These are phyloP conservation scores for Nicotiana attenuata DNA, from an alignment of 257 asterid genomes.

Conservation along the genomic window DNA sequence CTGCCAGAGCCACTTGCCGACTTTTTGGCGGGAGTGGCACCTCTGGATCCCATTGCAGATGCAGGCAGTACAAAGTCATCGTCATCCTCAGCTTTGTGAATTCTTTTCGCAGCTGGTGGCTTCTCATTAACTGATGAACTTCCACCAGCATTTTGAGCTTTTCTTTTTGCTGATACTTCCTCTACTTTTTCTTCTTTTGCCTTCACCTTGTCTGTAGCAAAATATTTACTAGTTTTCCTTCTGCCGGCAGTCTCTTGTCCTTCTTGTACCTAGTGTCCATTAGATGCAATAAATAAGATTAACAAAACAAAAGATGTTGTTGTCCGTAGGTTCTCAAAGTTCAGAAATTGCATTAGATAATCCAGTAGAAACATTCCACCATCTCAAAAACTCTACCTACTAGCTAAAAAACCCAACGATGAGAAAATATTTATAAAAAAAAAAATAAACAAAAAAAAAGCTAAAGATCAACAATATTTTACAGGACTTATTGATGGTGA, in stretches of 20 bases:
- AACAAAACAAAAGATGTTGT: neutral
- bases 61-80: slow-evolving; percentile 62
- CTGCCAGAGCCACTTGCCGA: slow-evolving; percentile 64
- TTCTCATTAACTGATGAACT: slow-evolving; percentile 32
- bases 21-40: slow-evolving; percentile 59
- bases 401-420: neutral
- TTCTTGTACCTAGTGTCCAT: slow-evolving; percentile 41
- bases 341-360: neutral
- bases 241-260: slow-evolving; percentile 63
- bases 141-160: slow-evolving; percentile 33
- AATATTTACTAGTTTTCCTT: slow-evolving; percentile 92
- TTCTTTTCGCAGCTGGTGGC: slow-evolving; percentile 53
- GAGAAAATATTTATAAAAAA: neutral
- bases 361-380: slow-evolving; percentile 3
- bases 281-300: neutral
- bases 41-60: slow-evolving; percentile 40
- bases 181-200: slow-evolving; percentile 50
- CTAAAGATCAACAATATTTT: neutral
- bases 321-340: neutral
- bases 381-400: neutral
- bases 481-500: too few species aligned
- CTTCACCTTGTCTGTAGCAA: slow-evolving; percentile 45
- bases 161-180: slow-evolving; percentile 53
- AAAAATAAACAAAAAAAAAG: neutral
- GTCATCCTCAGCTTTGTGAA: slow-evolving; percentile 63